Evolutionary conservation across 2,329 filamentous ascomycete species (phyloP).

Genomic region (Calonectria leucothoes): DNA sequence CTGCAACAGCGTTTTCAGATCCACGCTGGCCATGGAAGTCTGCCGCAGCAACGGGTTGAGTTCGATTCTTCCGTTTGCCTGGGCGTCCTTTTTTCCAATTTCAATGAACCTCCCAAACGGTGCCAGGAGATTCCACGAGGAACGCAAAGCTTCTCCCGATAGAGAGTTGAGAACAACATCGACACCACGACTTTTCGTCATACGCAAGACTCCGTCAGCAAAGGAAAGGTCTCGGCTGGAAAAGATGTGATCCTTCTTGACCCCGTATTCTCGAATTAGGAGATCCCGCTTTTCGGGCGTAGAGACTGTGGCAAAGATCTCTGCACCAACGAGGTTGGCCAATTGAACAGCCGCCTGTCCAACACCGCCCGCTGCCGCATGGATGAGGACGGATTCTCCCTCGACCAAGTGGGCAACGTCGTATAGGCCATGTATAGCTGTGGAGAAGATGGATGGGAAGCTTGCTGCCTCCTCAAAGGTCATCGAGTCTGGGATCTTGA

Average conservation of each 20-base stretch:
- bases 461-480: slow-evolving; percentile 31
- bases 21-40: background rate
- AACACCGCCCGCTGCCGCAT: slow-evolving; percentile 44
- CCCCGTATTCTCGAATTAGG: slow-evolving; percentile 38
- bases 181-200: slow-evolving; percentile 40
- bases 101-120: slow-evolving; percentile 47
- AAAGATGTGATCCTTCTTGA: slow-evolving; percentile 46
- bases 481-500: slow-evolving; percentile 3
- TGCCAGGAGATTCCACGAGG: slow-evolving; percentile 46
- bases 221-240: slow-evolving; percentile 41
- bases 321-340: slow-evolving; percentile 29
- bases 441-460: slow-evolving; percentile 7
- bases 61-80: slow-evolving; percentile 3
- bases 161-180: slow-evolving; percentile 45
- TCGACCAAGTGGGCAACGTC: background rate
- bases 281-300: slow-evolving; percentile 42
- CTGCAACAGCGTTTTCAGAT: background rate
- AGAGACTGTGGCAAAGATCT: slow-evolving; percentile 47
- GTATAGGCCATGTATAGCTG: background rate
- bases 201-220: slow-evolving; percentile 30
- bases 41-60: slow-evolving; percentile 47
- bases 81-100: slow-evolving; percentile 45
- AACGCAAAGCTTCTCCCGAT: slow-evolving; percentile 39
- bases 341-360: slow-evolving; percentile 46
- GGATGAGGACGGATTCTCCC: slow-evolving; percentile 45